Conservation (phyloP, 169 alveolate species). For the Eimeria maxima region DNA sequence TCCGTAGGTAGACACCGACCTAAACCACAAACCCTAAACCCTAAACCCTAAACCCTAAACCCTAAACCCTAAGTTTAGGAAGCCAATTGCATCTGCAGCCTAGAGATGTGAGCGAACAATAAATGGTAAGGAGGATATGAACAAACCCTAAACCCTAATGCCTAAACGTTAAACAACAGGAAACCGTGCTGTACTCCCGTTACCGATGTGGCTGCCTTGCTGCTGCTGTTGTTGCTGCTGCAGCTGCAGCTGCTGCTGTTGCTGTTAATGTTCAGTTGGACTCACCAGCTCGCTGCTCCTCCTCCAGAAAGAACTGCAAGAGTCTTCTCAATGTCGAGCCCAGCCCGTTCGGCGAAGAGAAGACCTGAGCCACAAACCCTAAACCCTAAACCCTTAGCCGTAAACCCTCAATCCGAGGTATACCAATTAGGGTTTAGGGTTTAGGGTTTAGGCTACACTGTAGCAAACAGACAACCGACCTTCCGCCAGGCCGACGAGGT, state of each 20-base stretch:
- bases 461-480: conserved; percentile 66
- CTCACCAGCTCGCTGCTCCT: conserved; percentile 90
- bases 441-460: neutral
- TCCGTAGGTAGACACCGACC: conserved; percentile 88
- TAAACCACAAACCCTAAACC: conserved; percentile 43
- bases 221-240: too few relatives aligned
- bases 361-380: conserved; percentile 76
- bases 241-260: too few relatives aligned
- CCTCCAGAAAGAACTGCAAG: conserved; percentile 89
- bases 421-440: neutral
- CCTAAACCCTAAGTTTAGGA: neutral
- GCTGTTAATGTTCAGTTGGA: neutral
- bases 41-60: conserved; percentile 18
- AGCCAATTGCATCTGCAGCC: too few relatives aligned
- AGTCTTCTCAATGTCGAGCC: conserved; percentile 88
- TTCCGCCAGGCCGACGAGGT: conserved; percentile 91
- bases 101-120: neutral
- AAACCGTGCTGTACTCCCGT: neutral
- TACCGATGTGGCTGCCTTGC: neutral
- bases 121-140: neutral
- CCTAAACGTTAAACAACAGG: neutral
- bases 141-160: too few relatives aligned
- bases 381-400: neutral
- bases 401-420: neutral
- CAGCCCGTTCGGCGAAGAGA: conserved; percentile 91